A percentile compares a stretch with the other conserved stretches of the same genome.
Evolutionary conservation across 1,284 basidiomycete species (phyloP).

Genomic region (Cryptococcus sp.): DNA sequence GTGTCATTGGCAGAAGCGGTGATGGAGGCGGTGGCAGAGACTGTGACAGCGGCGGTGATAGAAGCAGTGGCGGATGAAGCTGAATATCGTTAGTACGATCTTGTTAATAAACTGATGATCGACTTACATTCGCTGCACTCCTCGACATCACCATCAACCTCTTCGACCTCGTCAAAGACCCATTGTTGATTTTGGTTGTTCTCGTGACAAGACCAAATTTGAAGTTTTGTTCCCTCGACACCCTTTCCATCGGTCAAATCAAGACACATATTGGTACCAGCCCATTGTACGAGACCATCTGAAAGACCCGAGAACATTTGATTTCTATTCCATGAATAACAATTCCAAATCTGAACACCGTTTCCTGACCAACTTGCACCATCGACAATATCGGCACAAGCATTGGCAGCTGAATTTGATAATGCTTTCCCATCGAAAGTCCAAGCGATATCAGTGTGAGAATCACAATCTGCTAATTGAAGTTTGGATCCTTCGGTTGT

Average conservation of each 20-base stretch:
- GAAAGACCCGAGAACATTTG: conserved; percentile 25
- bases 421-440: conserved; percentile 23
- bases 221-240: conserved; percentile 18
- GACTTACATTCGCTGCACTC: conserved; percentile 15
- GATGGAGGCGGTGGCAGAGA: conserved; percentile 5
- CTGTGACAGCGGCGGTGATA: neutral
- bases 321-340: conserved; percentile 31
- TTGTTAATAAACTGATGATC: neutral
- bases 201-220: conserved; percentile 28
- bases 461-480: conserved; percentile 29
- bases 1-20: conserved; percentile 9
- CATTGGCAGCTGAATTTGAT: conserved; percentile 25
- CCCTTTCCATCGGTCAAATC: conserved; percentile 30
- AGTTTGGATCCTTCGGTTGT: conserved; percentile 26
- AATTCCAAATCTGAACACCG: conserved; percentile 35
- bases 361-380: conserved; percentile 31
- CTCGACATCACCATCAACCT: conserved; percentile 23
- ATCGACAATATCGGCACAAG: conserved; percentile 36
- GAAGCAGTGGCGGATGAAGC: conserved; percentile 3
- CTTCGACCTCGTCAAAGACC: conserved; percentile 31
- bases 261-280: conserved; percentile 19
- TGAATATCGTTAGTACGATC: neutral
- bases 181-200: conserved; percentile 41
- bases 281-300: conserved; percentile 27
- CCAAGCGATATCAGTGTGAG: conserved; percentile 23